Percentiles rank a stretch among this genome's conserved stretches.
Conservation (phyloP, 2,329 filamentous ascomycete genomes). For the Hypoxylon sp. region DNA sequence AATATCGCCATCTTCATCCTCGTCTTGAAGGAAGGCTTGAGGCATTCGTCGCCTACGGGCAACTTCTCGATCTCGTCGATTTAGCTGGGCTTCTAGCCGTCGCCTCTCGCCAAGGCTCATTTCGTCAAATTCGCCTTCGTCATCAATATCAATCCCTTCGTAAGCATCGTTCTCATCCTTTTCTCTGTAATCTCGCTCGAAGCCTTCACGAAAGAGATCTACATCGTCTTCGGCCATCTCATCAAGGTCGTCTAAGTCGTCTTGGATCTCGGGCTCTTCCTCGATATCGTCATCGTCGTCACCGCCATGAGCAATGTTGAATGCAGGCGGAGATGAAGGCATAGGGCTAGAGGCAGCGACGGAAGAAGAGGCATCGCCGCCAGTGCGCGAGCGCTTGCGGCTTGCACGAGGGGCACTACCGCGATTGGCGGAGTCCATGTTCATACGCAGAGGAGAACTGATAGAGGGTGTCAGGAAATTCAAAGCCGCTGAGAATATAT, state of each 20-base stretch:
- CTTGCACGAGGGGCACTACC: slow-evolving; percentile 68
- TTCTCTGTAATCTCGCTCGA: slow-evolving; percentile 78
- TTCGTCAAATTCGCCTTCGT: slow-evolving; percentile 80
- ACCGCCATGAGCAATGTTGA: slow-evolving; percentile 74
- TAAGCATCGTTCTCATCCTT: slow-evolving; percentile 79
- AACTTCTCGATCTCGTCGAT: slow-evolving; percentile 80
- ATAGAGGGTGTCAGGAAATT: slow-evolving; percentile 27
- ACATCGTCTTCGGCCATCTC: slow-evolving; percentile 86
- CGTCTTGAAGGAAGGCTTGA: slow-evolving; percentile 81
- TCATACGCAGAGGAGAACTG: slow-evolving; percentile 87
- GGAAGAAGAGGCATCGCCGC: slow-evolving; percentile 67
- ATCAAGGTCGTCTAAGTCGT: slow-evolving; percentile 82
- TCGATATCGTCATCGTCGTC: slow-evolving; percentile 81
- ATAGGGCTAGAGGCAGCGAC: slow-evolving; percentile 72
- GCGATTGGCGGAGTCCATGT: slow-evolving; percentile 87
- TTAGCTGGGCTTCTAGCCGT: slow-evolving; percentile 79
- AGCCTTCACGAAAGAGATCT: slow-evolving; percentile 81
- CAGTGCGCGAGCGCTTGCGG: slow-evolving; percentile 70
- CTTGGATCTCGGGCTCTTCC: slow-evolving; percentile 79
- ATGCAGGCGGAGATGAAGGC: slow-evolving; percentile 76
- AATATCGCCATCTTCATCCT: slow-evolving; percentile 86
- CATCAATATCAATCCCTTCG: slow-evolving; percentile 80
- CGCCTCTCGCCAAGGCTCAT: slow-evolving; percentile 77
- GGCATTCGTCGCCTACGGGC: slow-evolving; percentile 77
- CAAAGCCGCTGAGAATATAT: background rate